Evolutionary conservation across 2,329 filamentous ascomycete species (phyloP), one percentile per base, ranked within the genome.

Genomic region (Pezicula neosporulosa): DNA sequence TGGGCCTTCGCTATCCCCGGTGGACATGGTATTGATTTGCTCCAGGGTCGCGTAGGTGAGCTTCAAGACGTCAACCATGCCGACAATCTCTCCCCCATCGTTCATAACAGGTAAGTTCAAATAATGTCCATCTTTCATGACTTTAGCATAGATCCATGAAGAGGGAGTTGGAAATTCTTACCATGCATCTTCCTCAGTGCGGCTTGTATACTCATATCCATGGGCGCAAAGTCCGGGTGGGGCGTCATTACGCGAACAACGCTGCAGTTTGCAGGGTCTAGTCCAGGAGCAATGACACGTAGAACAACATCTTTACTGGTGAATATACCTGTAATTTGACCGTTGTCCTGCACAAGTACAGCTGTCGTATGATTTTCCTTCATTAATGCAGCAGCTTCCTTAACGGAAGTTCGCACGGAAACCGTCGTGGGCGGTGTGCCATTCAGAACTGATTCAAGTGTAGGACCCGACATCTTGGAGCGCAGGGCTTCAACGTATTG

Each of bases 201-300:
- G 61, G 93, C 90, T 74, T 99, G 94, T 66, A 99, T 97, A 71
- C 86, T 97, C 94, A 99, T 97, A 70, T 97, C 93, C 76, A 96
- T 90, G 28, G 94, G 92, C 51, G 94, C 94, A 80, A 99, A 99
- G 71, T 99, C 94, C 6, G 94, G 94, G 68, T 99, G 94, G 58
- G 94, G 94, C 33, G 94, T 99, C 94, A 99, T 99, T 60, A 99
- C 94, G 63, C 94, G 87, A 59, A 99, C 93, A 55, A 99, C 94
- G 68, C 93, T 97, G 80, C 94, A 99, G 65, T 87, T 97, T 54
- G 85, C 81, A 43, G 94, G 94, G 70, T 99, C 94, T 53, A 99
- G 80, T 16, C 94, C 94, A 46, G 94, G 94, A 49, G 94, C 94
- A 73, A 99, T 99, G 54, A 99, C 94, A 70, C 94, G 90, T 52